A percentile compares a stretch with the other conserved stretches of the same genome.
These are phyloP conservation scores for Penicillium frequentans DNA, from an alignment of 2,329 filamentous ascomycete species.

Conservation along the genomic window DNA sequence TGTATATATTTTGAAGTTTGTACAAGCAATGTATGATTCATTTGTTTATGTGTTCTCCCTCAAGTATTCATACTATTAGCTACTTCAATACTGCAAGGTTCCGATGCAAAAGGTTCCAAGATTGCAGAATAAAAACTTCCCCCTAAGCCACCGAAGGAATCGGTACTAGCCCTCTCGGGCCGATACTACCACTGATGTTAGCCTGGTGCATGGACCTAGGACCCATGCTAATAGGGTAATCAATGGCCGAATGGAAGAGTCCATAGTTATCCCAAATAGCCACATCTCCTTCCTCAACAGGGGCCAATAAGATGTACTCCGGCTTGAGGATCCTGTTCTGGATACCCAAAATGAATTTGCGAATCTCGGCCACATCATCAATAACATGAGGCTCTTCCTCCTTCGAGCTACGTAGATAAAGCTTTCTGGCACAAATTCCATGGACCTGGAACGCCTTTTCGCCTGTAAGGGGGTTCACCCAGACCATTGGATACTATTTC, in stretches of 20 bases:
- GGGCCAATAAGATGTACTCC: constrained; percentile 43
- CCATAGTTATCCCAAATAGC: constrained; percentile 48
- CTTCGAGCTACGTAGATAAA: constrained; percentile 14
- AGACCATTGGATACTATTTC: constrained; percentile 47
- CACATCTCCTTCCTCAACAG: constrained; percentile 47
- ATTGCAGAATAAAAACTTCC: too few species aligned
- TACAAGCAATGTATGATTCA: not conserved
- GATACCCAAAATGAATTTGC: not conserved
- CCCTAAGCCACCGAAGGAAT: not conserved
- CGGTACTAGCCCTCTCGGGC: constrained; percentile 26
- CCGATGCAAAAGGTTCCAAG: too few species aligned
- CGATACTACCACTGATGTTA: constrained; percentile 41
- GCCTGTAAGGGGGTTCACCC: constrained; percentile 46
- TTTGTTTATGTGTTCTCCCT: too few species aligned
- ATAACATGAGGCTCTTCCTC: not conserved
- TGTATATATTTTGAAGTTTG: not conserved
- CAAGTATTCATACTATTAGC: too few species aligned
- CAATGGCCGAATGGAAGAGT: constrained; percentile 46
- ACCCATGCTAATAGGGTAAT: constrained; percentile 43
- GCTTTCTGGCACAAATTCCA: constrained; percentile 40
- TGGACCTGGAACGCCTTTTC: constrained; percentile 49
- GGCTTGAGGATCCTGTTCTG: constrained; percentile 22
- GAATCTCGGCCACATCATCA: not conserved
- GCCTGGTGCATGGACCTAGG: constrained; percentile 50
- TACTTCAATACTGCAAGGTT: too few species aligned